A percentile compares a stretch with the other conserved stretches of the same genome.
Conservation (phyloP, 805 yeast species). For the Metschnikowia picachoensis region DNA sequence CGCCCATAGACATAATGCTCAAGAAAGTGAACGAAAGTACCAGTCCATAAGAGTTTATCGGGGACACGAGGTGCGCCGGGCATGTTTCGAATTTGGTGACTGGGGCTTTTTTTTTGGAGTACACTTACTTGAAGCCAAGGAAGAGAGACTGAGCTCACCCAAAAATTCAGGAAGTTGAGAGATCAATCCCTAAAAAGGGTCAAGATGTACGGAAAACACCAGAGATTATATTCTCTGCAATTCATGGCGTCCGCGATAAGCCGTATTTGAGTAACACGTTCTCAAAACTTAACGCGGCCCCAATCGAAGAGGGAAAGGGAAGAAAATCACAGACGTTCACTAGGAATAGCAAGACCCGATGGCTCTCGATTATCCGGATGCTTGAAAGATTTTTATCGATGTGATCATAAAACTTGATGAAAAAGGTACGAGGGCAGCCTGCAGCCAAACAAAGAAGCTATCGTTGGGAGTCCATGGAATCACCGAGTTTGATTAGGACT, state of each 20-base stretch:
- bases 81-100: no score
- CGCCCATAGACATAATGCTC: no score
- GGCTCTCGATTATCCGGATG: slow-evolving; percentile 1
- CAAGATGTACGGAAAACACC: neutral
- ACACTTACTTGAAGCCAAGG: no score
- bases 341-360: neutral
- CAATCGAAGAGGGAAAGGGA: neutral
- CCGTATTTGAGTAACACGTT: neutral
- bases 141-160: no score
- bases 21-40: no score
- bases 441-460: neutral
- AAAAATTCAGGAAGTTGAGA: no score
- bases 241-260: neutral
- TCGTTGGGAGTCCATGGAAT: neutral
- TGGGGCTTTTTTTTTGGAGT: no score
- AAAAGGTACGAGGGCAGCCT: neutral
- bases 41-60: no score
- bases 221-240: neutral
- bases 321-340: neutral
- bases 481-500: neutral
- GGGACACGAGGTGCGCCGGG: no score
- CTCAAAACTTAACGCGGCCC: neutral
- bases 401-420: neutral
- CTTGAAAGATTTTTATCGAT: neutral
- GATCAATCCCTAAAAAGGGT: no score